Evolutionary conservation across 2,329 filamentous ascomycete species (phyloP), one percentile per base, ranked within the genome.

Genomic region (Fusarium transvaalense): DNA sequence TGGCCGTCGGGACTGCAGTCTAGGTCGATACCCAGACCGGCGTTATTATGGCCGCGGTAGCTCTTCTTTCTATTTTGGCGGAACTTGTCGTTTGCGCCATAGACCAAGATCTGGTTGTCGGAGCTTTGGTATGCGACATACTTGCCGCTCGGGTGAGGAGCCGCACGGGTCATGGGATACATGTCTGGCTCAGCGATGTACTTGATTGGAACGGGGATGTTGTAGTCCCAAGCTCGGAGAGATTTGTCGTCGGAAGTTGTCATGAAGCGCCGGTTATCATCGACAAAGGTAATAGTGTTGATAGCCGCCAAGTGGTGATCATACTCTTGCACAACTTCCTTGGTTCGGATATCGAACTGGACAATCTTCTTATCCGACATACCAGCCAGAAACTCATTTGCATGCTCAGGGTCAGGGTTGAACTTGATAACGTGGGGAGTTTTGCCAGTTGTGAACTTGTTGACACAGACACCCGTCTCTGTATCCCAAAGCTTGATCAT

Each of bases 361-460:
- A 99, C 87, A 72, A 99, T 99, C 84, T 97, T 97, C 85, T 99
- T 99, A 80, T 99, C 95, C 37, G 93, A 96, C 93, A 98, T 97
- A 75, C 96, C 96, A 2, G 94, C 94, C 57, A 99, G 82, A 80
- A 99, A 99, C 79, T 98, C 95, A 77, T 96, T 91, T 10, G 90
- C 88, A 70, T 91, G 89, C 55, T 92, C 89, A 0, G 86, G 83
- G 48, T 89, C 88, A 0, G 95, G 94, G 80, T 98, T 97, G 85
- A 98, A 98, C 71, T 92, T 91, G 72, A 99, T 85, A 53, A 97
- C 94, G 77, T 99, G 96, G 7, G 96, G 95, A 15, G 94, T 98
- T 83, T 97, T 97, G 76, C 95, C 95, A 1, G 93, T 97, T 19
- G 91, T 93, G 83, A 97, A 99, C 60, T 93, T 93, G 74, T 89